Evolutionary conservation across 352 stramenopile species (phyloP).

Genomic region (Phytophthora podocarpi): DNA sequence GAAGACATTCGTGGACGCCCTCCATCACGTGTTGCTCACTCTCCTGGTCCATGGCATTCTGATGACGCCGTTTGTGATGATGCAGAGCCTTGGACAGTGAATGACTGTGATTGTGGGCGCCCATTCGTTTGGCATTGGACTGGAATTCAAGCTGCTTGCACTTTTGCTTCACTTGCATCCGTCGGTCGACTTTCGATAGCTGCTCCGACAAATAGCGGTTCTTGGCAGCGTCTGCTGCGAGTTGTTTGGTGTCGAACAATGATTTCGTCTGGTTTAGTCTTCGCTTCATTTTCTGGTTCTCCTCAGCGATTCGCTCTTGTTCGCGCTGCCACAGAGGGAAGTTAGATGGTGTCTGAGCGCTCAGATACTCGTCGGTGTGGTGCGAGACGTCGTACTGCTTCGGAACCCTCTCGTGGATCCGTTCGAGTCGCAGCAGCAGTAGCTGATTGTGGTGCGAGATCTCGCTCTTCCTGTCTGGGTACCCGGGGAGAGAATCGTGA

Average conservation of each 20-base stretch:
- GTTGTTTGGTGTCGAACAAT: slow-evolving; percentile 51
- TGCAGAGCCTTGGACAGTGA: slow-evolving; percentile 16
- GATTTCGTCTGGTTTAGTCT: slow-evolving; percentile 48
- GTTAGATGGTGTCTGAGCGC: slow-evolving; percentile 46
- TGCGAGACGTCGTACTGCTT: slow-evolving; percentile 73
- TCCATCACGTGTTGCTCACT: slow-evolving; percentile 10
- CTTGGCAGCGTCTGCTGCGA: slow-evolving; percentile 49
- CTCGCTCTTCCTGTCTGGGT: slow-evolving; percentile 55
- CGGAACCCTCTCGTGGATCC: slow-evolving; percentile 56
- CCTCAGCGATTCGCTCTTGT: slow-evolving; percentile 49
- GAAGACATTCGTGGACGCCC: slow-evolving; percentile 13
- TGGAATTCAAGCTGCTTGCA: slow-evolving; percentile 34
- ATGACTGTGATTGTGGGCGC: not conserved
- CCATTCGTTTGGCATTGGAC: slow-evolving; percentile 2
- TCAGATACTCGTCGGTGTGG: slow-evolving; percentile 46
- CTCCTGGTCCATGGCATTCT: not conserved
- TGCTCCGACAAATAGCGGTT: slow-evolving; percentile 59
- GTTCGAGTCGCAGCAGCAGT: slow-evolving; percentile 53
- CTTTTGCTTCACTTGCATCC: slow-evolving; percentile 47
- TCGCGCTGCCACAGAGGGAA: slow-evolving; percentile 31
- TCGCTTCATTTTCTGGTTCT: slow-evolving; percentile 55
- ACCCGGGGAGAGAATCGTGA: not conserved
- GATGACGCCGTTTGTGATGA: slow-evolving; percentile 4
- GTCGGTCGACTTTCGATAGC: slow-evolving; percentile 56
- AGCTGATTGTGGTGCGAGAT: slow-evolving; percentile 60